Evolutionary conservation across 2,329 filamentous ascomycete species (phyloP), one percentile per base, ranked within the genome.

Genomic region (Ophiosphaerella narmari): DNA sequence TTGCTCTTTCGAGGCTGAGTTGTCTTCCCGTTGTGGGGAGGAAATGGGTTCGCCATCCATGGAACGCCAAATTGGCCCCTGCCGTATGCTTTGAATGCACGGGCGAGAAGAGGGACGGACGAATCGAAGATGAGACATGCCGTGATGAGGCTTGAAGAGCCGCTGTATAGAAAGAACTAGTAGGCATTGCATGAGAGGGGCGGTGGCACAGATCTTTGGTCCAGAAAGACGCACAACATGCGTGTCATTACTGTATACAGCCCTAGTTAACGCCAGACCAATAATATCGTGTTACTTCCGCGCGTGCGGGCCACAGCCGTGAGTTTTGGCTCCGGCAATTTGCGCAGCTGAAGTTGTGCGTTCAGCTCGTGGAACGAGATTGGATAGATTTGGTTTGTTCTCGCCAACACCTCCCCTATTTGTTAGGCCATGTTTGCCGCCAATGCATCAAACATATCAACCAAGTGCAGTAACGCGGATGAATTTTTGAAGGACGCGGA

Each of bases 1-100:
- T 57, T 48, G 38, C 38, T 35, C 39, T 54, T 29, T 48, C 46
- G 42, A 48, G 42, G 57, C 67, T 70, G 67, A 70, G 68, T 63
- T 34, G 64, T 64, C 63, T 62, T 43, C 50, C 42, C 54, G 39
- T 54, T 52, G 56, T 55, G 63, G 60, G 60, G 31, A 64, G 31
- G 57, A 57, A 64, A 59, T 54, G 46, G 46, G 39, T 47, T 46
- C 38, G 33, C 48, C 39, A 49, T 35, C 57, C 9, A 46, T 38
- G 39, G 41, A 52, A 44, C 47, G 57, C 56, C 48, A 56, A 55
- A 51, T 41, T 26, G 34, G 55, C 51, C 52, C 52, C 57, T 52
- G 39, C 14, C 42, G 35, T 34, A 52, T 49, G 39, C 41, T 46
- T 31, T 36, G 48, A 39, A 53, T 43, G 42, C 48, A 41, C 33